A percentile compares a stretch with the other conserved stretches of the same genome.
These are phyloP conservation scores for Suhomyces tanzawaensis DNA, from an alignment of 805 yeast genomes.

Conservation along the genomic window DNA sequence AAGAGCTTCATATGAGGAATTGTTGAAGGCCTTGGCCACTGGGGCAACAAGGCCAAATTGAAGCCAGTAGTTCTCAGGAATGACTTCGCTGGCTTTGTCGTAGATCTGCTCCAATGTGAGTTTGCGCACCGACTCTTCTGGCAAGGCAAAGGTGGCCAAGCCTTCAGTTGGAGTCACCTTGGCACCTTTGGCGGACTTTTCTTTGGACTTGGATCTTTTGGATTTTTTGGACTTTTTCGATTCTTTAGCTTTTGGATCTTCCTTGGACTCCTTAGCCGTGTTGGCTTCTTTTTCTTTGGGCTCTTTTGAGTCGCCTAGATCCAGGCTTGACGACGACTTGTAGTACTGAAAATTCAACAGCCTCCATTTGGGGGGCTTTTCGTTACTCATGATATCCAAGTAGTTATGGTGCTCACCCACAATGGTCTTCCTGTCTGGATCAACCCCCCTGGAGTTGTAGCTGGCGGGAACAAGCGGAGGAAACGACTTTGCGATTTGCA, in stretches of 20 bases:
- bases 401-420: slow-evolving; percentile 44
- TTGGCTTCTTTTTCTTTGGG: slow-evolving; percentile 8
- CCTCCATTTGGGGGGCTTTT: slow-evolving; percentile 57
- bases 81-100: slow-evolving; percentile 52
- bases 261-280: slow-evolving; percentile 4
- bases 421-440: slow-evolving; percentile 19
- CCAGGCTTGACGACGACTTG: slow-evolving; percentile 9
- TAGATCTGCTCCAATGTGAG: slow-evolving; percentile 58
- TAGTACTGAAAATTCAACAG: slow-evolving; percentile 53
- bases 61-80: slow-evolving; percentile 65
- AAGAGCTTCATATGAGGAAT: slow-evolving; percentile 51
- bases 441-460: slow-evolving; percentile 11
- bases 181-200: not conserved
- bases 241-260: slow-evolving; percentile 4
- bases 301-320: not conserved
- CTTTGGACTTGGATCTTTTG: slow-evolving; percentile 4
- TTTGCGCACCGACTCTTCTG: slow-evolving; percentile 56
- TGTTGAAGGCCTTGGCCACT: slow-evolving; percentile 70
- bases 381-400: slow-evolving; percentile 43
- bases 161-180: slow-evolving; percentile 35
- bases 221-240: slow-evolving; percentile 10
- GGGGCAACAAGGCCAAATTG: slow-evolving; percentile 61
- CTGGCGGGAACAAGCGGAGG: slow-evolving; percentile 47
- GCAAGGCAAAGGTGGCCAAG: slow-evolving; percentile 47
- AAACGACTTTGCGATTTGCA: slow-evolving; percentile 52